Base-by-base conservation (phyloP, 495 filamentous ascomycete genomes). In the Penicillium ochrochloron region DNA sequence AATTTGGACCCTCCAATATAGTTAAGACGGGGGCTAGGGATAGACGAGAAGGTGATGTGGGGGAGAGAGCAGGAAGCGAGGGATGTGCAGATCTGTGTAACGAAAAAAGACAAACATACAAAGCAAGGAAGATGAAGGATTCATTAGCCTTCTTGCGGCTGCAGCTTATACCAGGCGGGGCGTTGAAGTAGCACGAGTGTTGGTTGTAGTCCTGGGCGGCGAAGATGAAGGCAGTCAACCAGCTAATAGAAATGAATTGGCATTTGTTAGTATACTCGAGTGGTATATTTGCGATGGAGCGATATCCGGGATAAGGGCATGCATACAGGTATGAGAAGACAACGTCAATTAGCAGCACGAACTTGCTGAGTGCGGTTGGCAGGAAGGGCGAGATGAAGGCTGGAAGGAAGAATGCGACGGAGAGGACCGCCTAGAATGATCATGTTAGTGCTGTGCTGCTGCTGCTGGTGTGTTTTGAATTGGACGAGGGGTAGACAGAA, bases 181-280 rank as follows among this genome's bases (percentile, higher is more conserved):
- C 58, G 41, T 69, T 53, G 46, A 78, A 71, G 56, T 59, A 63
- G 72, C 79, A 78, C 64, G 68, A 57, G 35, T 74, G 66, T 61
- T 70, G 66, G 67, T 77, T 83, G 73, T 83, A 89, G 70, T 84
- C 81, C 70, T 83, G 76, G 37, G 86, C 83, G 9, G 84, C 71
- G 63, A 88, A 88, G 60, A 85, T 83, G 63, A 89, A 86, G 15
- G 82, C 76, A 14, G 85, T 87, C 60, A 89, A 77, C 86, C 86
- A 89, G 34, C 80, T 82, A 50, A 15, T 5, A n/a, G n/a, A n/a
- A n/a, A n/a, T 8, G 7, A 27, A 27, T 27, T 5, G 7, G 21
- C 35, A 56, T 73, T 63, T 73, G 71, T 65, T 64, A 60, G 35
- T 67, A 41, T 53, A 9, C 37, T 14, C 9, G 0, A 25, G 9